A percentile compares a stretch with the other conserved stretches of the same genome.
Evolutionary conservation across 805 yeast genomes (phyloP).

Genomic region (Yamadazyma olivae): DNA sequence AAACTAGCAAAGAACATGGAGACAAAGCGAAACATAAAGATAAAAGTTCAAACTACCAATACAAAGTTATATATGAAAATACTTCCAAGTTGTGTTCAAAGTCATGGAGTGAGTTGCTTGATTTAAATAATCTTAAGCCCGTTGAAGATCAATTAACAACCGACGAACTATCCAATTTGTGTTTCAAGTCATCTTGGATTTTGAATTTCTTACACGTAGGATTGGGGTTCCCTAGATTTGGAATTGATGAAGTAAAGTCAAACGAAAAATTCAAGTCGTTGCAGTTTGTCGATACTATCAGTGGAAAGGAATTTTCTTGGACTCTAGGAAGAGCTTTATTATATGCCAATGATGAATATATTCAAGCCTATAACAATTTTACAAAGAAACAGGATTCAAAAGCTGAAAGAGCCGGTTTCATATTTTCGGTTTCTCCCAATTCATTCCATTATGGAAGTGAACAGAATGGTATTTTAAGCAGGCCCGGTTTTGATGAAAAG

Average conservation of each 20-base stretch:
- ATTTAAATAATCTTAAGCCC: conserved; percentile 26
- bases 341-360: conserved; percentile 56
- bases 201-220: conserved; percentile 57
- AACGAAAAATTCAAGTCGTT: conserved; percentile 30
- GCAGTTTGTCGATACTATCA: conserved; percentile 40
- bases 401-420: conserved; percentile 42
- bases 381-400: conserved; percentile 11
- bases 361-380: conserved; percentile 37
- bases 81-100: conserved; percentile 49
- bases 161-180: conserved; percentile 49
- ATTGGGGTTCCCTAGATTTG: conserved; percentile 54
- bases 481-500: conserved; percentile 36
- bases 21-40: conserved; percentile 6
- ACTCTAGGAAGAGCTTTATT: conserved; percentile 59
- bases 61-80: conserved; percentile 38
- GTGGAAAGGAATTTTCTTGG: conserved; percentile 50
- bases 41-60: conserved; percentile 36
- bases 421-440: conserved; percentile 45
- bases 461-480: conserved; percentile 27
- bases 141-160: conserved; percentile 28
- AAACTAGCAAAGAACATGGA: conserved; percentile 16
- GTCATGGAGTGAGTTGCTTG: conserved; percentile 33
- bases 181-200: conserved; percentile 63
- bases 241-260: conserved; percentile 31
- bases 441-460: conserved; percentile 56